A percentile compares a stretch with the other conserved stretches of the same genome.
phyloP scores from a whole-genome alignment of 2,329 filamentous ascomycete genomes.

The Talaromyces sp. region DNA sequence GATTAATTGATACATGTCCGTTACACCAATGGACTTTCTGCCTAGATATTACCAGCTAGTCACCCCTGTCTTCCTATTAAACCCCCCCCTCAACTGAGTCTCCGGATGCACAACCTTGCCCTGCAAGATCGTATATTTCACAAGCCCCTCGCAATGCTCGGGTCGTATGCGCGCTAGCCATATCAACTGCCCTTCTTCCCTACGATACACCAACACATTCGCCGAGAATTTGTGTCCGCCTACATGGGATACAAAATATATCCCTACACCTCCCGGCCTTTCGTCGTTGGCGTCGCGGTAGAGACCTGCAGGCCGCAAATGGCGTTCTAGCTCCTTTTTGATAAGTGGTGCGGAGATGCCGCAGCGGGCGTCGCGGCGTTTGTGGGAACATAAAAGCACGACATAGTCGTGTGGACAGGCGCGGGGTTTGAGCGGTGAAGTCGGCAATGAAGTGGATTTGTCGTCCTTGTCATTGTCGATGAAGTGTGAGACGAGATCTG shows the following conservation, averaged over 20 bases:
- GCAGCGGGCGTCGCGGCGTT: slow-evolving; percentile 83
- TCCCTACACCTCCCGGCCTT: slow-evolving; percentile 76
- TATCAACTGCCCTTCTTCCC: slow-evolving; percentile 51
- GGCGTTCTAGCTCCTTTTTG: slow-evolving; percentile 74
- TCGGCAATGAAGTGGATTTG: slow-evolving; percentile 18
- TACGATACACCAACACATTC: slow-evolving; percentile 82
- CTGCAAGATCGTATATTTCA: slow-evolving; percentile 78
- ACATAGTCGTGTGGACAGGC: slow-evolving; percentile 75
- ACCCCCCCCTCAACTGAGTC: slow-evolving; percentile 76
- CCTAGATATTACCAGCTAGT: slow-evolving; percentile 55
- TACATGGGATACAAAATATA: slow-evolving; percentile 89
- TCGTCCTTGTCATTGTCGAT: slow-evolving; percentile 40
- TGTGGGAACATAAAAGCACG: slow-evolving; percentile 84
- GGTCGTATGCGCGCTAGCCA: slow-evolving; percentile 85
- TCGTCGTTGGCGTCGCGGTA: slow-evolving; percentile 79
- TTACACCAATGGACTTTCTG: neutral
- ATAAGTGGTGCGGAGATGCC: slow-evolving; percentile 83
- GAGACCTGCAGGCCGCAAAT: slow-evolving; percentile 73
- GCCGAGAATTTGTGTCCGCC: slow-evolving; percentile 92
- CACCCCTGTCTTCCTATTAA: slow-evolving; percentile 69
- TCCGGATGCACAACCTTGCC: slow-evolving; percentile 88
- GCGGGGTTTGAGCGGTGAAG: slow-evolving; percentile 42
- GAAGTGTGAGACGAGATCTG: slow-evolving; percentile 62
- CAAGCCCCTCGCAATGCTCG: slow-evolving; percentile 82
- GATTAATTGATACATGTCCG: neutral